A percentile compares a stretch with the other conserved stretches of the same genome.
Conservation (phyloP, 1,284 basidiomycete genomes). For the Malassezia vespertilionis region DNA sequence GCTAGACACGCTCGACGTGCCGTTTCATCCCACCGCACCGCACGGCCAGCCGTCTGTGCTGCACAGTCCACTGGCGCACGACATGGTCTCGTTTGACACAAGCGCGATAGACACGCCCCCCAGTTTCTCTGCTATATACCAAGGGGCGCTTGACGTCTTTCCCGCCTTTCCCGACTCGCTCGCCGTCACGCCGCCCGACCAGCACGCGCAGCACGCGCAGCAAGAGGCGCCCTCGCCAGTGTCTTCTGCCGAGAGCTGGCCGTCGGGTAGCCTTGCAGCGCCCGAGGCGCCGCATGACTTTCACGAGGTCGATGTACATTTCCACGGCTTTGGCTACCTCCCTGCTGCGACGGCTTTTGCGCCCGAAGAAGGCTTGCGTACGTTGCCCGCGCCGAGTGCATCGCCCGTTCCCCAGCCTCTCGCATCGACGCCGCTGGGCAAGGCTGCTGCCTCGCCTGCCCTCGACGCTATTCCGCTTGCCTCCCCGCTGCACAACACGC, state of each 20-base stretch:
- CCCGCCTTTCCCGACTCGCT: constrained; percentile 32
- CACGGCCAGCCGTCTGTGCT: constrained; percentile 17
- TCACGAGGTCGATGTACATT: constrained; percentile 30
- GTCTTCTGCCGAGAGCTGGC: constrained; percentile 3
- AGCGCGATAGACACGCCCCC: constrained; percentile 25
- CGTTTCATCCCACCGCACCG: constrained; percentile 26
- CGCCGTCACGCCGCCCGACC: constrained; percentile 2
- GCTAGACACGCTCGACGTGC: constrained; percentile 23
- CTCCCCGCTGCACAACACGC: neutral
- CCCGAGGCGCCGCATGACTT: constrained; percentile 8
- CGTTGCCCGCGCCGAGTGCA: neutral
- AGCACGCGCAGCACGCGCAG: no score
- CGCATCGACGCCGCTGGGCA: constrained; percentile 27
- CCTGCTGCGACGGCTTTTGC: constrained; percentile 23
- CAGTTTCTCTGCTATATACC: constrained; percentile 35
- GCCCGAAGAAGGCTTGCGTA: neutral
- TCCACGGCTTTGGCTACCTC: constrained; percentile 34
- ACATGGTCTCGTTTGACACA: neutral
- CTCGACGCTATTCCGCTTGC: neutral
- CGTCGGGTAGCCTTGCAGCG: constrained; percentile 1
- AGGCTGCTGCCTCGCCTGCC: constrained; percentile 6
- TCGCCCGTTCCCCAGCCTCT: constrained; percentile 16
- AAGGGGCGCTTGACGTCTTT: constrained; percentile 34
- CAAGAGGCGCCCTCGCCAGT: neutral
- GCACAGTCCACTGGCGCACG: constrained; percentile 15